Percentiles rank a stretch among this genome's conserved stretches.
Conservation (phyloP, 148 eudicot genomes). For the Fagopyrum homotropicum region DNA sequence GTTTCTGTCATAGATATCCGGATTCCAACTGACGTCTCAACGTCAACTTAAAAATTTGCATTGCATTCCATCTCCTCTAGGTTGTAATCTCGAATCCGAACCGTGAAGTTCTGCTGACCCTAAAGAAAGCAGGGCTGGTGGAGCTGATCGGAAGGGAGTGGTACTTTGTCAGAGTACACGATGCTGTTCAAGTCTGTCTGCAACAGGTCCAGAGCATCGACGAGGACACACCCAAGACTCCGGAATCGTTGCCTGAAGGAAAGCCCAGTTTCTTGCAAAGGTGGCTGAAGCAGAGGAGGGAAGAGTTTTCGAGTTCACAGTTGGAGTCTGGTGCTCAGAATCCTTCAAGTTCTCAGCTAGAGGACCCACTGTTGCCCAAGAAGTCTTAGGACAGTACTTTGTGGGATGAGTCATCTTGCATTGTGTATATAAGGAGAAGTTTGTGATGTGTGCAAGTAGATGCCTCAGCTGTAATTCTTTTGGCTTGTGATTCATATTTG, state of each 20-base stretch:
- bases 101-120: slow-evolving; percentile 68
- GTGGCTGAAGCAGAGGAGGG: slow-evolving; percentile 36
- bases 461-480: neutral
- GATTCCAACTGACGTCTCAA: neutral
- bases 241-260: slow-evolving; percentile 22
- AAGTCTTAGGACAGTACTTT: slow-evolving; percentile 20
- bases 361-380: slow-evolving; percentile 63
- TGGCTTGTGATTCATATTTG: neutral
- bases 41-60: neutral
- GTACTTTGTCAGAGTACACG: slow-evolving; percentile 95
- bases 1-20: neutral
- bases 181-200: slow-evolving; percentile 93
- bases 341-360: slow-evolving; percentile 33
- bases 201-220: slow-evolving; percentile 53
- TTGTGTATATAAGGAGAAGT: neutral
- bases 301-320: slow-evolving; percentile 30
- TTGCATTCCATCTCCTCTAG: slow-evolving; percentile 29
- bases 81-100: slow-evolving; percentile 84
- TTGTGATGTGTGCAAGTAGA: neutral
- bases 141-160: slow-evolving; percentile 90
- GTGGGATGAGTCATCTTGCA: neutral
- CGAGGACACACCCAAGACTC: slow-evolving; percentile 27
- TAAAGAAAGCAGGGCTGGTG: slow-evolving; percentile 69
- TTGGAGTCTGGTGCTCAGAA: slow-evolving; percentile 55
- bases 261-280: slow-evolving; percentile 39